Evolutionary conservation across 2,329 filamentous ascomycete genomes (phyloP).

Genomic region (Ophiostoma angusticollis): DNA sequence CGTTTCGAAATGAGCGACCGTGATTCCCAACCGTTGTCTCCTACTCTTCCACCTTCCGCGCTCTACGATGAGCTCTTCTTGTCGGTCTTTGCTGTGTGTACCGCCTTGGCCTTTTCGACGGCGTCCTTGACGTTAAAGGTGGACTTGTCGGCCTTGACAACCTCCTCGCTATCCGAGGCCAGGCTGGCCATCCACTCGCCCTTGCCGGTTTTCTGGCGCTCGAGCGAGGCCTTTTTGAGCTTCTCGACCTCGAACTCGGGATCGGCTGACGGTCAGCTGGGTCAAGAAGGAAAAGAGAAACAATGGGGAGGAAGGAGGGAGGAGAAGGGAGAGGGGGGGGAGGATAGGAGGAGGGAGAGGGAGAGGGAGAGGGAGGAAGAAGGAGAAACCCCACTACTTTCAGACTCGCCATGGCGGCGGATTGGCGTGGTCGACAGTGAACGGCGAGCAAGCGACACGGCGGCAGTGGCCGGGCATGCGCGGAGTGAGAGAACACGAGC

Average conservation of each 20-base stretch:
- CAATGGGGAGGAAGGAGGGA: background rate
- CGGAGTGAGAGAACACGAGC: background rate
- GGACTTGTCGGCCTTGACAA: slow-evolving; percentile 54
- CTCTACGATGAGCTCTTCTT: background rate
- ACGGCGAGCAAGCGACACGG: background rate
- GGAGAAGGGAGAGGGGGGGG: background rate
- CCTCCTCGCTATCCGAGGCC: slow-evolving; percentile 67
- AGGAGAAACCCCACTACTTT: slow-evolving; percentile 3
- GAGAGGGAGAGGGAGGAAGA: background rate
- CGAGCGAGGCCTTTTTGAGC: slow-evolving; percentile 47
- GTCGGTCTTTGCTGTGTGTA: slow-evolving; percentile 38
- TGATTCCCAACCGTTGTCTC: background rate
- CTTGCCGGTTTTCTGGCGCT: slow-evolving; percentile 57
- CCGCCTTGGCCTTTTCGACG: slow-evolving; percentile 9
- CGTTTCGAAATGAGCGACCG: too few relatives aligned
- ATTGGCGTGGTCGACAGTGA: slow-evolving; percentile 4
- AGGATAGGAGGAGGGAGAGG: background rate
- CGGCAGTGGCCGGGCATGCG: background rate
- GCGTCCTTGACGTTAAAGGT: slow-evolving; percentile 22
- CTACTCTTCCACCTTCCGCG: background rate
- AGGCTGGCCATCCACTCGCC: slow-evolving; percentile 67
- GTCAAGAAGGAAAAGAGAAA: background rate
- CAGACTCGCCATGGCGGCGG: slow-evolving; percentile 9
- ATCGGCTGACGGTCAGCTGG: slow-evolving; percentile 13
- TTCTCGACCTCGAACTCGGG: slow-evolving; percentile 32